phyloP scores from a whole-genome alignment of 345 rosid species.

The Eucalyptus tenuipes region DNA sequence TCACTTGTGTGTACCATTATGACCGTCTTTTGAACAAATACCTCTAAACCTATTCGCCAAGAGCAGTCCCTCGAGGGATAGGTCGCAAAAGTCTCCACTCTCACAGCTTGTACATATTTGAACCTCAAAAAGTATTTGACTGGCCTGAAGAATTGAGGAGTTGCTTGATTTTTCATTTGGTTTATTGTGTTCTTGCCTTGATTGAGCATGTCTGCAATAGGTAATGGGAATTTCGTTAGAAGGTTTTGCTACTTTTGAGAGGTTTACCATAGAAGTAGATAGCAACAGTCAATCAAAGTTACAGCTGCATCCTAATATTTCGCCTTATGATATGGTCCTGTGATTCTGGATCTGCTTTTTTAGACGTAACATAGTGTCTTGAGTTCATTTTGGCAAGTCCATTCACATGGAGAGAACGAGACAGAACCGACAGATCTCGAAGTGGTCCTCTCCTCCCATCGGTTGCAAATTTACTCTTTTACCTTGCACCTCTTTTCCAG shows the following conservation, averaged over 20 bases:
- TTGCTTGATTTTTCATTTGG: neutral
- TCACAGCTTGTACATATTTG: neutral
- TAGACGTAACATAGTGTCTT: neutral
- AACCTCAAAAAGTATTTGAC: neutral
- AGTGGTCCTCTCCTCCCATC: neutral
- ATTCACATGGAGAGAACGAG: neutral
- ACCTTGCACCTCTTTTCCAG: neutral
- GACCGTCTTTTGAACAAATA: neutral
- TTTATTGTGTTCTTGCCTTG: neutral
- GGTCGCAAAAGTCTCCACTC: neutral
- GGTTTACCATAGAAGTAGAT: neutral
- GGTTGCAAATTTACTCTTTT: neutral
- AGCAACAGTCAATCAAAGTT: neutral
- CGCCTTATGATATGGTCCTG: neutral
- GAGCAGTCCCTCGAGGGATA: neutral
- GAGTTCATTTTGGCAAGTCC: neutral
- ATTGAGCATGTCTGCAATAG: neutral
- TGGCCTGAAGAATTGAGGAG: neutral
- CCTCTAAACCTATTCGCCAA: neutral
- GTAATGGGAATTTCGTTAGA: neutral
- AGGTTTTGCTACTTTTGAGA: neutral
- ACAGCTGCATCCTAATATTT: neutral
- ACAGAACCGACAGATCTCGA: neutral
- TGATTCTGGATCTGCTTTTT: neutral
- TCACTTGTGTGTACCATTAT: neutral